phyloP scores from a whole-genome alignment of 1,284 basidiomycete genomes.

The Wallemia hederae region DNA sequence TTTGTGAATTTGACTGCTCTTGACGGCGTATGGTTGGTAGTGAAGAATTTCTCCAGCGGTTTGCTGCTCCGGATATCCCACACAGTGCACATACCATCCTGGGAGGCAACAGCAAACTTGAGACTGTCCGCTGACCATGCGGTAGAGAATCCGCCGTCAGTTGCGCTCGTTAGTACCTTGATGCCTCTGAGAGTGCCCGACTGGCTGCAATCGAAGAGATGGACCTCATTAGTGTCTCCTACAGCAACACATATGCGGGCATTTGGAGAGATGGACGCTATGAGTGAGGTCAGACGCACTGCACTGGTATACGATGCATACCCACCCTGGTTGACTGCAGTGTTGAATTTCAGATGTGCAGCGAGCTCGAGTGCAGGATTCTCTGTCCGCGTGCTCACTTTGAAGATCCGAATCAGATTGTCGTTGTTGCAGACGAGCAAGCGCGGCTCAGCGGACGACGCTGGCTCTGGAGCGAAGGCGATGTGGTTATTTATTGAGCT shows the following conservation, averaged over 20 bases:
- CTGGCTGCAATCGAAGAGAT: slow-evolving; percentile 18
- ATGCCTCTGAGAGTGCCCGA: slow-evolving; percentile 7
- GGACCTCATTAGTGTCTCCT: slow-evolving; percentile 53
- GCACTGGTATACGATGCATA: slow-evolving; percentile 12
- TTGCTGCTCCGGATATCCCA: slow-evolving; percentile 17
- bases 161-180: slow-evolving; percentile 7
- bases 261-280: slow-evolving; percentile 56
- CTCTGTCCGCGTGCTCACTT: neutral
- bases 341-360: slow-evolving; percentile 25
- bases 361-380: slow-evolving; percentile 18
- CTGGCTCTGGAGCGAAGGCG: neutral
- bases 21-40: slow-evolving; percentile 30
- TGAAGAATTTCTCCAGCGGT: slow-evolving; percentile 8
- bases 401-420: slow-evolving; percentile 1
- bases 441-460: slow-evolving; percentile 19
- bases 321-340: slow-evolving; percentile 37
- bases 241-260: slow-evolving; percentile 53
- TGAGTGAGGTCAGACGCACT: slow-evolving; percentile 8
- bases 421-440: slow-evolving; percentile 60
- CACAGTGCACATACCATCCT: slow-evolving; percentile 45
- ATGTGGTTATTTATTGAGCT: neutral
- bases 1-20: slow-evolving; percentile 44
- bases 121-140: slow-evolving; percentile 47
- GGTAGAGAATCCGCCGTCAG: slow-evolving; percentile 20
- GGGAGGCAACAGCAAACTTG: slow-evolving; percentile 57